Evolutionary conservation across 2,329 filamentous ascomycete genomes (phyloP), one percentile per base, ranked within the genome.

Genomic region (Ambrosiella beaveri): DNA sequence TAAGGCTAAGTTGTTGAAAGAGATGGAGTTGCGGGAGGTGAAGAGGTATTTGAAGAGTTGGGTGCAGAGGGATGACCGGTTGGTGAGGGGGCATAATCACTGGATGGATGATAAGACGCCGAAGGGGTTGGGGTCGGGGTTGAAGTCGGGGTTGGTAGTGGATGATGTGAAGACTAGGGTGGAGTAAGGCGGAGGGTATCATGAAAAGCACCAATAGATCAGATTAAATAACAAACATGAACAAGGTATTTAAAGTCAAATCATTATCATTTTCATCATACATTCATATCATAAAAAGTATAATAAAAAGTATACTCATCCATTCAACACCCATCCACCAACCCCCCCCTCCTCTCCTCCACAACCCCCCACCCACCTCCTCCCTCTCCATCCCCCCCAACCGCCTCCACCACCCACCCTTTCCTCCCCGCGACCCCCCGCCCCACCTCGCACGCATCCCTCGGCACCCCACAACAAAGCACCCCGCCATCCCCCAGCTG

Each of bases 91-190:
- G 12, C 58, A 59, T 49, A 59, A 59, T 54, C 58, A 59, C 58
- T 59, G 58, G 58, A 56, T 53, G 47, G 58, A 57, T 27, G 49
- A 44, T 13, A 53, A 57, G 56, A 19, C 39, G 49, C 47, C 37
- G 2, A 49, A n/a, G 11, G 45, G 3, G 15, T 7, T 7, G 19
- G 47, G 35, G 3, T 8, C 17, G 15, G 27, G 35, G 41, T 17
- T 27, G 47, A 15, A 47, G 44, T n/a, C 7, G 45, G 45, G 17
- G 15, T 49, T 27, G 3, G 12, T 27, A 12, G 35, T 11, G 11
- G 47, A 51, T 27, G 41, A 39, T 1, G 74, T 77, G 59, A 82
- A 65, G 37, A 81, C 68, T 5, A 82, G 70, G 1, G 77, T 73
- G 11, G 66, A 70, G 9, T 68, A 68, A 27, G 15, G 19, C 8